These are phyloP conservation scores for Salvia sclarea DNA, from an alignment of 305 asterid species.

Conservation along the genomic window DNA sequence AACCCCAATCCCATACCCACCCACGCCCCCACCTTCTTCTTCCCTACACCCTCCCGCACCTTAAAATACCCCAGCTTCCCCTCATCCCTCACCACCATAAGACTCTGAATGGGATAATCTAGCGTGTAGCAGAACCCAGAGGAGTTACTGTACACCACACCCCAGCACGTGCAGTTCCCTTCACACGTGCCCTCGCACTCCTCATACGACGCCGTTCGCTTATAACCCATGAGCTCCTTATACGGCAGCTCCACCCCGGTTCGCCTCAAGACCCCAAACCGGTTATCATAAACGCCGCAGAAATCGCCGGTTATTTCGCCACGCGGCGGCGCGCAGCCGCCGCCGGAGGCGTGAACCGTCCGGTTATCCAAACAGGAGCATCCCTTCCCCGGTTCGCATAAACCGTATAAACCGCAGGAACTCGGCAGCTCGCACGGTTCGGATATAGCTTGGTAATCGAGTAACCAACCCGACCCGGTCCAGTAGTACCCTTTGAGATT, in stretches of 20 bases:
- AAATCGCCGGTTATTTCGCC: conserved; percentile 41
- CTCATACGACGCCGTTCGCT: conserved; percentile 43
- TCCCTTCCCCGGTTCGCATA: conserved; percentile 60
- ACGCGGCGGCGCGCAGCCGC: conserved; percentile 42
- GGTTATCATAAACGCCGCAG: conserved; percentile 46
- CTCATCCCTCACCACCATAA: conserved; percentile 58
- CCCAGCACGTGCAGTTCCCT: conserved; percentile 81
- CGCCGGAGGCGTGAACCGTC: conserved; percentile 39
- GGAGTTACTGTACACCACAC: conserved; percentile 76
- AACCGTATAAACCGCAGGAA: conserved; percentile 69
- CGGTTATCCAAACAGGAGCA: conserved; percentile 71
- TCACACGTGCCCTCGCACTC: conserved; percentile 61
- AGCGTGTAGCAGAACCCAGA: conserved; percentile 89
- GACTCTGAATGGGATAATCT: conserved; percentile 62
- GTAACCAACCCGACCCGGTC: conserved; percentile 73
- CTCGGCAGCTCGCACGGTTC: conserved; percentile 74
- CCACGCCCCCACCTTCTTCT: conserved; percentile 43
- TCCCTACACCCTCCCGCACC: conserved; percentile 59
- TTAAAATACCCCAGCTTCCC: conserved; percentile 73
- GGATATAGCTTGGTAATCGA: conserved; percentile 64
- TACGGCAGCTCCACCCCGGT: conserved; percentile 76
- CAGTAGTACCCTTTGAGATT: conserved; percentile 78
- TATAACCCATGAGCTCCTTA: conserved; percentile 64
- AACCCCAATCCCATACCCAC: conserved; percentile 56
- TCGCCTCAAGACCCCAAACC: conserved; percentile 42